Base-by-base conservation (phyloP, 2,329 filamentous ascomycete species). In the Fusarium sp. region DNA sequence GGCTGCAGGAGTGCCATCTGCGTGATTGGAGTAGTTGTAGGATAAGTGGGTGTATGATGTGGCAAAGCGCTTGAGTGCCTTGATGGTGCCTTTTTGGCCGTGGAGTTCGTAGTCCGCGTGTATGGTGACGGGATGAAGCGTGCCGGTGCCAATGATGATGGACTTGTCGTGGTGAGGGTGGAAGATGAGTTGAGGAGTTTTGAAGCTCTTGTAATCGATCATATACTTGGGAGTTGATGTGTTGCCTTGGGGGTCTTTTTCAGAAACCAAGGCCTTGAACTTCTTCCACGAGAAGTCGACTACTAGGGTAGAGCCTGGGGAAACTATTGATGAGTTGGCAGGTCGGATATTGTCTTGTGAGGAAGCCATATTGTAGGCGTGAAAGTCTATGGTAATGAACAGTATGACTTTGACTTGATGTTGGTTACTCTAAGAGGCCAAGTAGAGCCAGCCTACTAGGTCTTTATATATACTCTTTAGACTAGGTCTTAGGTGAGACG, bases 41-140 rank as follows among this genome's bases (percentile, higher is more conserved):
- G 67, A 70, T 1, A 69, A 32, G 26, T 70, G 66, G 3, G 61
- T 69, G 45, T 70, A 70, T 7, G 53, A 56, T n/a, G 67, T 70
- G 7, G 48, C n/a, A 7, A 61, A 52, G 31, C 59, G 66, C 11
- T 42, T 58, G 10, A 69, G 50, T 10, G 67, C 64, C 28, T 70
- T 69, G 15, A 70, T 53, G 3, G 58, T 61, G 28, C 64, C 58
- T 35, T 69, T 70, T 25, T 41, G 40, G 19, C 66, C 67, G 8
- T 52, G 42, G 8, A 69, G 40, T 9, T 69, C 64, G 32, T 70
- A 70, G 41, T 67, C 50, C 19, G 67, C 52, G 5, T 69, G 51
- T 26, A 70, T 70, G 29, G 64, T 57, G 32, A 70, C 34, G 2
- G 58, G 40, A 6, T 69, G 67, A 6, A 69, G 36, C 6, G 57